Conservation (phyloP, 129 eudicot genomes). For the Chrysanthemum seticuspe region DNA sequence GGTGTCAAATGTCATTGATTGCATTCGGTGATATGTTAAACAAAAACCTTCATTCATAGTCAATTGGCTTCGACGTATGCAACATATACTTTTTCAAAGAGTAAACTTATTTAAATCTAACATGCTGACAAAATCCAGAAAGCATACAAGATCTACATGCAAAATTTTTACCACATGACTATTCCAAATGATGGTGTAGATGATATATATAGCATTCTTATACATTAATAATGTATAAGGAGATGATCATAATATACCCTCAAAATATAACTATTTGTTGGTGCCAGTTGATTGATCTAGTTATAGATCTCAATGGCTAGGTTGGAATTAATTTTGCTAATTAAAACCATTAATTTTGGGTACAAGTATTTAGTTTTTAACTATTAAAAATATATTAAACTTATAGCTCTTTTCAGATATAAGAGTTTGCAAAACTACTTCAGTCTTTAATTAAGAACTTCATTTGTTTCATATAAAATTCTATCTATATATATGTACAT, state of each 20-base stretch:
- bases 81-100: too few species aligned
- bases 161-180: not conserved
- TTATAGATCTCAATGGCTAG: not conserved
- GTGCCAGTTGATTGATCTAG: not conserved
- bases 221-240: not conserved
- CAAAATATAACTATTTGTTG: not conserved
- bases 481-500: not conserved
- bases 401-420: too few species aligned
- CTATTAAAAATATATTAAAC: too few species aligned
- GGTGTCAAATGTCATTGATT: constrained; percentile 21
- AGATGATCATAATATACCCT: not conserved
- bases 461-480: not conserved
- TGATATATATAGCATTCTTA: not conserved
- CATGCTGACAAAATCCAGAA: too few species aligned
- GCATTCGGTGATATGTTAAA: not conserved
- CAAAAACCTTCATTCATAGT: not conserved
- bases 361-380: too few species aligned
- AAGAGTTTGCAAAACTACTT: not conserved
- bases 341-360: not conserved
- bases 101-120: too few species aligned
- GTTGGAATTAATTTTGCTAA: too few species aligned
- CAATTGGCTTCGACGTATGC: not conserved
- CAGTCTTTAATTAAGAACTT: not conserved
- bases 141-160: not conserved
- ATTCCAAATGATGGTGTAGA: not conserved